These are phyloP conservation scores for Talaromyces liani DNA, from an alignment of 495 filamentous ascomycete species.

Conservation along the genomic window DNA sequence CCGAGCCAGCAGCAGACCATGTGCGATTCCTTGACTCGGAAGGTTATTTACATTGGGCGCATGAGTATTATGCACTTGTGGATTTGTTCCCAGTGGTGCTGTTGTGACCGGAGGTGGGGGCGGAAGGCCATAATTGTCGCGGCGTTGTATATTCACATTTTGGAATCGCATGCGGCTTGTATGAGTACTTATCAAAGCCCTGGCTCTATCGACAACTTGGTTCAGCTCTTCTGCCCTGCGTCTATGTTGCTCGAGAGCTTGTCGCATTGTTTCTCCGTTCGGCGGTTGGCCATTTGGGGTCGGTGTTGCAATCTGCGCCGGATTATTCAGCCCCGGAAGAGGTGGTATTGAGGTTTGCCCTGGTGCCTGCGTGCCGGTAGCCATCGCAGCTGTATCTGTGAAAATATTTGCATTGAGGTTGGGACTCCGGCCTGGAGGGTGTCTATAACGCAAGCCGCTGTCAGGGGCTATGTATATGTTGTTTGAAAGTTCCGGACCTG, in stretches of 20 bases:
- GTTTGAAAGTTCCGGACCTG: constrained; percentile 15
- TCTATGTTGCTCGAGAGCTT: neutral
- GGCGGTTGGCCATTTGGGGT: neutral
- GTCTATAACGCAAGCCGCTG: constrained; percentile 8
- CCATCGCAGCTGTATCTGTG: neutral
- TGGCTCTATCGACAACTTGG: neutral
- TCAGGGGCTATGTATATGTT: neutral
- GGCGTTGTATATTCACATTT: neutral
- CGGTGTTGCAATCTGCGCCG: neutral
- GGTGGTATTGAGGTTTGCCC: neutral
- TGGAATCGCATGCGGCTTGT: neutral
- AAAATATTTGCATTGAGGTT: neutral
- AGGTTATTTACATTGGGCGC: neutral
- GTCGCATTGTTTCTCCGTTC: neutral
- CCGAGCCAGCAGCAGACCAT: neutral
- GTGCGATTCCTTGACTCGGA: neutral
- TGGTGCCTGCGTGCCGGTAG: neutral
- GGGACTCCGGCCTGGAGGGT: constrained; percentile 3
- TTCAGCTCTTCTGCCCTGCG: constrained; percentile 2
- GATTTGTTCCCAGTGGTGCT: neutral
- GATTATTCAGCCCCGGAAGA: neutral
- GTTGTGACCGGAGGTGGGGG: neutral
- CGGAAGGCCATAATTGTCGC: neutral
- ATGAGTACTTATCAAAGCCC: neutral
- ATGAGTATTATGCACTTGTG: neutral